Base-by-base conservation (phyloP, 768 basidiomycete genomes). In the Coprinellus aureogranulatus region DNA sequence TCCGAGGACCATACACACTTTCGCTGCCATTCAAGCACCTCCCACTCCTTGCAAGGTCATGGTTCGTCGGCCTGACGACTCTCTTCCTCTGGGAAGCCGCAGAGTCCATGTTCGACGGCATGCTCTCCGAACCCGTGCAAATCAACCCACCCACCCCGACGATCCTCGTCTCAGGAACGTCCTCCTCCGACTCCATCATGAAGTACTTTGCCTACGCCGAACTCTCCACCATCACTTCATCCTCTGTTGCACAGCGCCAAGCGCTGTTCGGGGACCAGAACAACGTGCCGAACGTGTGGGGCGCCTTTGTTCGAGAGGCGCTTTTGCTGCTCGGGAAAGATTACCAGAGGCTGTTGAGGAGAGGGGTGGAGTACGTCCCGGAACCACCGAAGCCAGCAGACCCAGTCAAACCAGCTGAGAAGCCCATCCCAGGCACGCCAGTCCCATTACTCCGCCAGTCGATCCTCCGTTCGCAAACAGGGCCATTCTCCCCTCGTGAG, bases 221-320 rank as follows among this genome's bases (percentile, higher is more conserved):
- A 59, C 75, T 93, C 40, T 70, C 69, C 10, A 73, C 75, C 22
- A 68, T 70, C 4, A 74, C 77, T 3, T 46, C 78, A 2, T 62
- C 72, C 1, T 78, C 78, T 0, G 66, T 72, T 11, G 66, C 77
- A 0, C 78, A 77, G 31, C 78, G 88, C 11, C 77, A 78, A 0
- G 77, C 81, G 0, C 65, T 91, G 0, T 91, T 90, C 63, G 78
- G 78, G 0, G 89, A 91, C 62, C 85, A 88, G 64, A 88, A 87
- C 62, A 81, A 82, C 52, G 23, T 18, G n/a, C 25, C 85, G 0
- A 83, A 73, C 52, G 69, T 89, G 9, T 92, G 91, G 90, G 74
- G 73, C 20, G 76, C 76, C 1, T 71, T 91, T 30, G 74, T 75
- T 8, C 79, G 88, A 3, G 83, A 85, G 54, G 75, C 80, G 8